Evolutionary conservation across 129 eudicot species (phyloP).

Genomic region (Ambrosia artemisiifolia): DNA sequence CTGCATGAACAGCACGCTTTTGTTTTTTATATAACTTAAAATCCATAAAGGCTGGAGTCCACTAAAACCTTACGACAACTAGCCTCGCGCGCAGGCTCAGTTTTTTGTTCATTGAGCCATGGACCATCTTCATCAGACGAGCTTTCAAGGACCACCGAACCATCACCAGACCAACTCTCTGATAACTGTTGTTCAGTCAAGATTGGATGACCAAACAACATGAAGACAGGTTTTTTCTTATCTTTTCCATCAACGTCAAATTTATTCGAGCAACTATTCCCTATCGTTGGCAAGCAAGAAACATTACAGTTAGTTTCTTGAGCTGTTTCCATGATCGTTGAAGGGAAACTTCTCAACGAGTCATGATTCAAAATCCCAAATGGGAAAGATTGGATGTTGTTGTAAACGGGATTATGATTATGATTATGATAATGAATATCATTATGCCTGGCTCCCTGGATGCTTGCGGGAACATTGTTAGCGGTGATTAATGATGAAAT

Average conservation of each 20-base stretch:
- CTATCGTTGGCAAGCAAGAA: constrained; percentile 56
- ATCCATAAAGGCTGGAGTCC: constrained; percentile 37
- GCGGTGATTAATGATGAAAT: constrained; percentile 17
- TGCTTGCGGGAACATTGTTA: constrained; percentile 55
- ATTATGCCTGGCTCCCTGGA: constrained; percentile 99
- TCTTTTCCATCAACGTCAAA: constrained; percentile 14
- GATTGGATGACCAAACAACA: constrained; percentile 76
- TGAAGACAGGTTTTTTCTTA: constrained; percentile 35
- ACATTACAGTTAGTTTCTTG: constrained; percentile 32
- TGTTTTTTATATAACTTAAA: constrained; percentile 38
- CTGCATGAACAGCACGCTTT: too few species aligned
- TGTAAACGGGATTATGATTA: constrained; percentile 28
- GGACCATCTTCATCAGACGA: constrained; percentile 51
- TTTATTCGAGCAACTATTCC: constrained; percentile 35
- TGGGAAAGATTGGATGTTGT: constrained; percentile 46
- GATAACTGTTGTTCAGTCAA: constrained; percentile 65
- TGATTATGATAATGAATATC: constrained; percentile 34
- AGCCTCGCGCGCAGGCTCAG: constrained; percentile 17
- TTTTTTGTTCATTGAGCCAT: constrained; percentile 30
- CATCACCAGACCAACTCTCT: constrained; percentile 38
- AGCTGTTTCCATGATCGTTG: neutral
- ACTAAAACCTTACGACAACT: constrained; percentile 50
- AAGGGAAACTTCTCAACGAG: constrained; percentile 13
- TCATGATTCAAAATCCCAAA: constrained; percentile 22
- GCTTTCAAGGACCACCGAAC: constrained; percentile 53